These are phyloP conservation scores for Lobosporangium transversale DNA, from an alignment of 192 early-diverging fungal genomes.

Conservation along the genomic window DNA sequence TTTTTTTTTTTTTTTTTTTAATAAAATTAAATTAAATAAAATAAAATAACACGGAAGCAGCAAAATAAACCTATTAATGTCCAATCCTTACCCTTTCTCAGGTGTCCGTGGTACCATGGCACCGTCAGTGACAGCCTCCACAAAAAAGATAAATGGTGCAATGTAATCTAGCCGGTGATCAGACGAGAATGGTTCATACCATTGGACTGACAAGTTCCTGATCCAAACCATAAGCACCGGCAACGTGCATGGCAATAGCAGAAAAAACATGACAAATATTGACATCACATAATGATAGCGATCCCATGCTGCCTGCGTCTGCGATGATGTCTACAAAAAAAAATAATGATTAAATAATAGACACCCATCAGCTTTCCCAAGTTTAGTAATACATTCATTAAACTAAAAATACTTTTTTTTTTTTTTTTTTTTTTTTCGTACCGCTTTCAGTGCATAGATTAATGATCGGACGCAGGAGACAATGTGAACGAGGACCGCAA, in stretches of 20 bases:
- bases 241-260: conserved; percentile 76
- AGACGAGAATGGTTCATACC: conserved; percentile 84
- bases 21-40: conserved; percentile 29
- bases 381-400: no score
- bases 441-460: conserved; percentile 46
- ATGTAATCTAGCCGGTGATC: conserved; percentile 73
- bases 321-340: conserved; percentile 4
- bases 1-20: neutral
- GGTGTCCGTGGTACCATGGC: conserved; percentile 66
- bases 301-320: conserved; percentile 51
- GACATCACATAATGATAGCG: conserved; percentile 75
- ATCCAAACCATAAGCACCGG: conserved; percentile 85
- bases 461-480: conserved; percentile 65
- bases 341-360: no score
- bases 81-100: conserved; percentile 52
- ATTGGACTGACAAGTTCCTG: conserved; percentile 79
- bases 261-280: conserved; percentile 74
- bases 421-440: no score
- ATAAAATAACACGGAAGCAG: conserved; percentile 53
- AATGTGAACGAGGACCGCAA: conserved; percentile 76
- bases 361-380: no score
- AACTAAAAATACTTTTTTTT: no score
- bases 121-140: conserved; percentile 61
- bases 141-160: conserved; percentile 68
- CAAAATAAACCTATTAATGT: conserved; percentile 55